A percentile compares a stretch with the other conserved stretches of the same genome.
Evolutionary conservation across 192 early-diverging fungal species (phyloP).

Genomic region (Gaertneriomyces semiglobifer): DNA sequence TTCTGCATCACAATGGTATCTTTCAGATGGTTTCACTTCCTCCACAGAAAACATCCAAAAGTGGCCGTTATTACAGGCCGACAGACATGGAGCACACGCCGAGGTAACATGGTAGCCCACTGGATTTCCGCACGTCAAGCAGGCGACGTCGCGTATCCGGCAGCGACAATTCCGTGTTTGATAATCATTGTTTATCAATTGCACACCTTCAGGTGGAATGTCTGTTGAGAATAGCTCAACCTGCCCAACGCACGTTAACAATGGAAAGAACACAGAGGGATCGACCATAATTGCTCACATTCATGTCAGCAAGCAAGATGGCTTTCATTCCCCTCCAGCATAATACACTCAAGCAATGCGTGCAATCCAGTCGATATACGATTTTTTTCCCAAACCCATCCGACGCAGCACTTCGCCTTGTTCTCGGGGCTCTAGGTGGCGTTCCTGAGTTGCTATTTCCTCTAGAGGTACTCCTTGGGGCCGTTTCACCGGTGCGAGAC

Average conservation of each 20-base stretch:
- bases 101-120: slow-evolving; percentile 78
- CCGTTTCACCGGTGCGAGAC: too few relatives aligned
- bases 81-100: slow-evolving; percentile 78
- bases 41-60: slow-evolving; percentile 96
- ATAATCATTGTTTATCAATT: slow-evolving; percentile 78
- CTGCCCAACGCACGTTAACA: slow-evolving; percentile 4
- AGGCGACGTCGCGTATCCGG: slow-evolving; percentile 75
- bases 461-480: too few relatives aligned
- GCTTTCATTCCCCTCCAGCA: slow-evolving; percentile 81
- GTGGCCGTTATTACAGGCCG: slow-evolving; percentile 93
- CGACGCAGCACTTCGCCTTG: too few relatives aligned
- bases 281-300: slow-evolving; percentile 2
- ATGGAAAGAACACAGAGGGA: not conserved
- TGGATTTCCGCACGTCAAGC: slow-evolving; percentile 65
- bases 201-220: slow-evolving; percentile 63
- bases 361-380: slow-evolving; percentile 22
- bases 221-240: slow-evolving; percentile 77
- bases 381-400: slow-evolving; percentile 21
- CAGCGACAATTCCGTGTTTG: slow-evolving; percentile 73
- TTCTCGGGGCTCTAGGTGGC: too few relatives aligned
- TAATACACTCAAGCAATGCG: slow-evolving; percentile 37
- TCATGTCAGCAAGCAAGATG: slow-evolving; percentile 66
- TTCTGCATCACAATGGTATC: too few relatives aligned
- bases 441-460: too few relatives aligned
- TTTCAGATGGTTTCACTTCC: slow-evolving; percentile 40